Base-by-base conservation (phyloP, 257 asterid species). In the Lithospermum erythrorhizon region DNA sequence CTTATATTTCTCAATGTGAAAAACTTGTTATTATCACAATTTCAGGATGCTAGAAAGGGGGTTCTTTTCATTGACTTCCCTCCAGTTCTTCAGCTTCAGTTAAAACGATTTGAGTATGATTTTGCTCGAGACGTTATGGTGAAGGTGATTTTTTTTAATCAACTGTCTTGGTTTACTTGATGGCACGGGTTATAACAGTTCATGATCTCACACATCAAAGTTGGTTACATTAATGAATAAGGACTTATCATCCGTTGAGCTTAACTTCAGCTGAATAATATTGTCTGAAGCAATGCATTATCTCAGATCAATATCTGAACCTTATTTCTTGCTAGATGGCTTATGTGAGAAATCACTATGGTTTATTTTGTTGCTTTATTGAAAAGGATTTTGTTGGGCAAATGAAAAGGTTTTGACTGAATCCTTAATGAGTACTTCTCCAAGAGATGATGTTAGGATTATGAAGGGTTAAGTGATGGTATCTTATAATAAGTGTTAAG, bases 31-130 rank as follows among this genome's bases (percentile, higher is more conserved):
- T 32, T 57, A 21, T 57, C 47, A 9, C 19, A 24, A 19, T 45
- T 61, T 47, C 65, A 61, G 65, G 65, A 61, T 45, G 65, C 65
- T 47, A 61, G 20, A 15, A 61, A 61, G 56, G 65, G 65, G 6
- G 65, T 61, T 2, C 51, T 61, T 27, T 61, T 61, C 51, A 61
- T 61, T 22, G 65, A 61, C 19, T 61, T 61, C 56, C 65, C 65
- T 61, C 65, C 65, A 19, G 65, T 61, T 19, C 65, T 61, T 61
- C 65, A 61, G 13, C 65, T 61, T 61, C 65, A 61, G 17, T 20
- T 61, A 32, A 61, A 61, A 32, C 55, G 65, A 13, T 61, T 61
- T 61, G 65, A 61, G 17, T 61, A 61, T 47, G 65, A 61, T 61
- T 61, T 61, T 37, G 51, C 35, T 53, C 35, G 65, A 55, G 65